Evolutionary conservation across 2,329 filamentous ascomycete genomes (phyloP), one percentile per base, ranked within the genome.

Genomic region (Penicillium brevicompactum): DNA sequence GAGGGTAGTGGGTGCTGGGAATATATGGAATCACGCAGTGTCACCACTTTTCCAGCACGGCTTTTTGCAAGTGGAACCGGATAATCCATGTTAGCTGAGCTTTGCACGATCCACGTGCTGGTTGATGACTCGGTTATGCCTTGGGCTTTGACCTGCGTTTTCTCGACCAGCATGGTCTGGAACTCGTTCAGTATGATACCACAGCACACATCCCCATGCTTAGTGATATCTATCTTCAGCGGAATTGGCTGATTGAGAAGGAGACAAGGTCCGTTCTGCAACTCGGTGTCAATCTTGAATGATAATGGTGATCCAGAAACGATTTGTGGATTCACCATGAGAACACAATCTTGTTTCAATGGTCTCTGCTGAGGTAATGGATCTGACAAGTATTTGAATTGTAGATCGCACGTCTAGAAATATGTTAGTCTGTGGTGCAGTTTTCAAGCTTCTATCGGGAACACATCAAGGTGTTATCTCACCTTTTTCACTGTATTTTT

Each of bases 131-230:
- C 55, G 3, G 27, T 24, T 9, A 11, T 22, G 3, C 54, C 57
- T 22, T 37, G 45, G 6, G 44, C 53, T 46, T 49, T 56, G 3
- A 60, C 50, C 14, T 64, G 40, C 10, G 60, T 64, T 5, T 44
- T 60, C 46, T 64, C 62, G 5, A 63, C 37, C 11, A 65, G 49
- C 62, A 64, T 60, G 6, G 60, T 49, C 18, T 65, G 63, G 18
- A 65, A 64, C 24, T 57, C 55, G 24, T 53, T 49, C 14, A 64
- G 18, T 3, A 44, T 24, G 31, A 60, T 22, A n/a, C 30, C 22
- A 30, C 49, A 49, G 2, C 16, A 8, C 14, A 40, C 8, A 6
- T 43, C 30, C 8, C 30, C 42, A 18, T 55, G 32, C 18, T 55
- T 57, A 0, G 45, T 56, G 4, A 65, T 13, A 8, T 53, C 32